Conservation (phyloP, 495 filamentous ascomycete genomes). For the Diplogelasinospora grovesii region DNA sequence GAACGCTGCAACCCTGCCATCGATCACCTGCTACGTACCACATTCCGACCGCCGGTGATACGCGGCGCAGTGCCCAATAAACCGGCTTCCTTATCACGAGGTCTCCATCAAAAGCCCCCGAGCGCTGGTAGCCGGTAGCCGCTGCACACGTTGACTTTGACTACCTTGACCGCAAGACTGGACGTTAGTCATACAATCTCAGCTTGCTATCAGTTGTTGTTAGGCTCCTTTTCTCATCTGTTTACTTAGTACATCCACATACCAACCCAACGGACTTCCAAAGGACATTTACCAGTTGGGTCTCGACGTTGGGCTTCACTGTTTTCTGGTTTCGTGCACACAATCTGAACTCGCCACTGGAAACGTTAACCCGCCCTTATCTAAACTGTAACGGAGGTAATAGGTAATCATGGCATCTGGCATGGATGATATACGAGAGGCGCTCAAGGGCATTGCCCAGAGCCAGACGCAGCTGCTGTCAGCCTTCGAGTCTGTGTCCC, state of each 20-base stretch:
- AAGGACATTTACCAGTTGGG: no score
- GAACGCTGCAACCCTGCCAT: slow-evolving; percentile 11
- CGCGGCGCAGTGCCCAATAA: slow-evolving; percentile 5
- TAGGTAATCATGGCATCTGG: slow-evolving; percentile 16
- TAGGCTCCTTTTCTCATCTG: neutral
- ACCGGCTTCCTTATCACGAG: slow-evolving; percentile 3
- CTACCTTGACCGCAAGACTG: no score
- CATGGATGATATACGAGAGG: slow-evolving; percentile 47
- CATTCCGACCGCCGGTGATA: slow-evolving; percentile 16
- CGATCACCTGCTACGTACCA: slow-evolving; percentile 22
- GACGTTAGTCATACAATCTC: no score
- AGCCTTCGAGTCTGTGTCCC: slow-evolving; percentile 58
- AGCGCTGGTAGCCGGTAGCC: no score
- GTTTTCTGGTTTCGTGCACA: neutral
- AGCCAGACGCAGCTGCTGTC: slow-evolving; percentile 54
- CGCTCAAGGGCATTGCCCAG: slow-evolving; percentile 46
- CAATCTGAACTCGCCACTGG: no score
- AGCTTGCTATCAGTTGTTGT: neutral
- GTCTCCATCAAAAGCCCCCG: no score
- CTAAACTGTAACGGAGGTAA: neutral
- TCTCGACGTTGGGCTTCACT: no score
- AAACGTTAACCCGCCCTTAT: no score
- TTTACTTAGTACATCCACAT: neutral
- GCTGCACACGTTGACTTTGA: no score
- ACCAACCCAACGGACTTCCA: no score